Evolutionary conservation across 2,329 filamentous ascomycete genomes (phyloP), one percentile per base, ranked within the genome.

Genomic region (Aureobasidium vineae): DNA sequence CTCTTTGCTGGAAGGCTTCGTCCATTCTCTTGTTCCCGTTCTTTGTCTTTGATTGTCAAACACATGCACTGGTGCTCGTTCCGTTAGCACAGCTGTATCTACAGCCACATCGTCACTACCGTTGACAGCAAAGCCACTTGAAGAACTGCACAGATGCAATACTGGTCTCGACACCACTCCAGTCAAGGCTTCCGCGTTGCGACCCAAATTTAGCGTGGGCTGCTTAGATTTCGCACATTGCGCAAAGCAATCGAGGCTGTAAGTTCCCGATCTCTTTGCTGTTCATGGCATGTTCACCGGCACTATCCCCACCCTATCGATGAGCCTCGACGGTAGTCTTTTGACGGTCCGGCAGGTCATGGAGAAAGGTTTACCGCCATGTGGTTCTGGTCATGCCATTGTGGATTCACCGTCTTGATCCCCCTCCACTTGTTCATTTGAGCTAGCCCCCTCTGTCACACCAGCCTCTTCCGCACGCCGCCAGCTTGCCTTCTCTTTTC

Each of bases 381-480:
- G 47, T 38, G 33, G 43, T 26, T 54, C 36, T 28, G 50, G 49
- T 23, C 38, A 53, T 64, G 60, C 23, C 38, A 41, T 26, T 53
- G 60, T 53, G 60, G 45, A 54, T 53, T 54, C 33, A 50, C 36
- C n/a, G 28, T 26, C 33, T 54, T 47, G 19, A 43, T 8, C 33
- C 60, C 36, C 49, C 49, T 64, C 61, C 61, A 54, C 61, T 54
- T 63, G 47, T 52, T 41, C 47, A 33, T 53, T 64, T 28, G 45
- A 10, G 26, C 59, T 52, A 63, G 59, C 59, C 45, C 38, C 26
- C 47, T 47, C 26, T 21, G 49, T 64, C 49, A 43, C 61, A 63
- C 38, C 47, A 54, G 38, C n/a, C 61, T 43, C 54, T 43, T 26
- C 49, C 49, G 49, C 26, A 3, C 61, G 61, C 49, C 21, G 38